Conservation (phyloP, 2,329 filamentous ascomycete species). For the Pseudogymnoascus sp. region DNA sequence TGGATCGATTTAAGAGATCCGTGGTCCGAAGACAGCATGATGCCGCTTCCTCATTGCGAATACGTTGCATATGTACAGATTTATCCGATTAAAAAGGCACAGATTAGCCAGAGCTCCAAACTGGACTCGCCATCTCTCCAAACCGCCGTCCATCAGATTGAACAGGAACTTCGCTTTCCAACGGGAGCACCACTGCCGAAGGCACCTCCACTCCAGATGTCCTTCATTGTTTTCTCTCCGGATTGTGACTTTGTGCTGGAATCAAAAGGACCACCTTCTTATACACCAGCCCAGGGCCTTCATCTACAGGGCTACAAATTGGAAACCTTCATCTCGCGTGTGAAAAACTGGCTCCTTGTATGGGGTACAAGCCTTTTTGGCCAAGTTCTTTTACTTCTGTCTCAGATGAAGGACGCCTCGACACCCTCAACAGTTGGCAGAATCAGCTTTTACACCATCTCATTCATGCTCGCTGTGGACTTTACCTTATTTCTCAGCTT, state of each 20-base stretch:
- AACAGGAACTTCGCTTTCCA: conserved; percentile 54
- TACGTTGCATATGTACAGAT: conserved; percentile 80
- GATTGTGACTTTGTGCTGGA: conserved; percentile 61
- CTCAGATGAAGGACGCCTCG: conserved; percentile 56
- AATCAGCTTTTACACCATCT: conserved; percentile 55
- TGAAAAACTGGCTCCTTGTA: conserved; percentile 50
- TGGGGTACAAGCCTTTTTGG: conserved; percentile 48
- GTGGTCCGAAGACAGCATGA: conserved; percentile 59
- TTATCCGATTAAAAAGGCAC: conserved; percentile 29
- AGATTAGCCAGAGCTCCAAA: neutral
- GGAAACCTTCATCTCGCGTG: conserved; percentile 47
- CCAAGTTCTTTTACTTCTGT: conserved; percentile 54
- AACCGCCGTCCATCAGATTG: conserved; percentile 43
- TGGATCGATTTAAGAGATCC: conserved; percentile 53
- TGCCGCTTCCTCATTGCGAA: conserved; percentile 71
- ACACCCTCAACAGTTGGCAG: conserved; percentile 60
- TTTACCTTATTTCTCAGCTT: conserved; percentile 44
- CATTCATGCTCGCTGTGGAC: conserved; percentile 55
- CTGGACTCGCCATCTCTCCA: conserved; percentile 12
- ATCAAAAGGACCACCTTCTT: conserved; percentile 52
- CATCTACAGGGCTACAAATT: conserved; percentile 54
- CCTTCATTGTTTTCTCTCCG: conserved; percentile 56
- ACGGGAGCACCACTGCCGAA: conserved; percentile 46
- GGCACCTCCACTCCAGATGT: conserved; percentile 51
- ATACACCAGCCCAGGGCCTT: conserved; percentile 39